Conservation (phyloP, 2,329 filamentous ascomycete genomes). For the Orbilia blumenaviensis region DNA sequence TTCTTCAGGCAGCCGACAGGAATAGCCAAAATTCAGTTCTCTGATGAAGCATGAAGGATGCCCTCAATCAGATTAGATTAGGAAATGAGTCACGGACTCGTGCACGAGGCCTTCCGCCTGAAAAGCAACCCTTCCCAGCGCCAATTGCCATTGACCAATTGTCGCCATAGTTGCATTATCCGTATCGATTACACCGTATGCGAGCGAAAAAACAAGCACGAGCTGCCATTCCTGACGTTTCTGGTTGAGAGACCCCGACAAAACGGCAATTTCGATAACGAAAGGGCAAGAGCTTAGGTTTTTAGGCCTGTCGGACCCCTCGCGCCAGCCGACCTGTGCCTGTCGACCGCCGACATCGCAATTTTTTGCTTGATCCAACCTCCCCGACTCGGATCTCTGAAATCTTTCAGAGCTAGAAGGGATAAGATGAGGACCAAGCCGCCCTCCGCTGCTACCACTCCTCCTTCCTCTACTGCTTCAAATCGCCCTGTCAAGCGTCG, state of each 20-base stretch:
- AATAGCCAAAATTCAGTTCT: conserved; percentile 47
- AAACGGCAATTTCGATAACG: conserved; percentile 30
- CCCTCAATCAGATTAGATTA: conserved; percentile 52
- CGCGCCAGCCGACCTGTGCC: conserved; percentile 25
- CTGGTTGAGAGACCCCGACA: conserved; percentile 22
- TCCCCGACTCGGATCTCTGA: conserved; percentile 50
- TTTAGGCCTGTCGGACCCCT: conserved; percentile 22
- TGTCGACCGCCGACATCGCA: conserved; percentile 54
- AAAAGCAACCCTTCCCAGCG: conserved; percentile 41
- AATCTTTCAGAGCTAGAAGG: conserved; percentile 22
- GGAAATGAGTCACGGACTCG: conserved; percentile 49
- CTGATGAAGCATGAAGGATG: conserved; percentile 16
- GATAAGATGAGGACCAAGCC: conserved; percentile 53
- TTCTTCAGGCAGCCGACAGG: conserved; percentile 23
- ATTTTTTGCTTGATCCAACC: conserved; percentile 45
- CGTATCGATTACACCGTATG: conserved; percentile 22
- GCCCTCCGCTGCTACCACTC: conserved; percentile 50
- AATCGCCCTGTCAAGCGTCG: conserved; percentile 53
- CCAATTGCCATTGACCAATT: conserved; percentile 51
- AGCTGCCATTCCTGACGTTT: conserved; percentile 27
- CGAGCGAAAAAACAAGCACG: conserved; percentile 20
- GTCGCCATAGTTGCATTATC: conserved; percentile 26
- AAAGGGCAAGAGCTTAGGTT: conserved; percentile 19
- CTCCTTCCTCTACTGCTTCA: conserved; percentile 50
- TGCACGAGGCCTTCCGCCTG: conserved; percentile 41